Evolutionary conservation across 257 asterid species (phyloP).

Genomic region (Agastache rugosa): DNA sequence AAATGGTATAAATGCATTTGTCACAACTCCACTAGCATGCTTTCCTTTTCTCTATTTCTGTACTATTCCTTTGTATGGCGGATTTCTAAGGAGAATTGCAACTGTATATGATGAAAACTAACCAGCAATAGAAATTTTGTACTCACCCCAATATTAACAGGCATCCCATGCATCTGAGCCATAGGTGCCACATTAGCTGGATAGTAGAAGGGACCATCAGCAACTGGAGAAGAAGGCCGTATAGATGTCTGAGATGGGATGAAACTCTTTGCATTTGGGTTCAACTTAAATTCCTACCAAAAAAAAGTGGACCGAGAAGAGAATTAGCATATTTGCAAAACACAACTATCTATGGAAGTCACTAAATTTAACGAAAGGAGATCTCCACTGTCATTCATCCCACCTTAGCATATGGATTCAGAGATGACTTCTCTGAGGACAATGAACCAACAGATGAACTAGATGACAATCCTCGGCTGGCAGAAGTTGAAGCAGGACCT

Average conservation of each 20-base stretch:
- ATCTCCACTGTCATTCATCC: background rate
- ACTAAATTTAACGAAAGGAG: background rate
- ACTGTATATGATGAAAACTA: constrained; percentile 14
- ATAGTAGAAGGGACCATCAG: constrained; percentile 86
- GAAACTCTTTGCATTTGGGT: constrained; percentile 89
- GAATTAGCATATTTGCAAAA: constrained; percentile 24
- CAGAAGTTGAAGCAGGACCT: constrained; percentile 71
- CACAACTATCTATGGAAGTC: constrained; percentile 16
- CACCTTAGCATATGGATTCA: constrained; percentile 97
- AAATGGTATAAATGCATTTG: background rate
- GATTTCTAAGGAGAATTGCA: background rate
- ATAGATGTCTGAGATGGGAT: constrained; percentile 70
- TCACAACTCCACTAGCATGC: background rate
- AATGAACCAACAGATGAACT: constrained; percentile 86
- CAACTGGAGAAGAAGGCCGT: constrained; percentile 83
- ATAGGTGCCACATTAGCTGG: constrained; percentile 70
- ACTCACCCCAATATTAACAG: constrained; percentile 88
- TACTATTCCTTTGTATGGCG: background rate
- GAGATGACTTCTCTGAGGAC: constrained; percentile 84
- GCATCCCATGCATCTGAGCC: constrained; percentile 86
- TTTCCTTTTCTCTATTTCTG: background rate
- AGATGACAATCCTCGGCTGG: constrained; percentile 75
- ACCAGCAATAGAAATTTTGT: constrained; percentile 25
- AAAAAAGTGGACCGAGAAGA: constrained; percentile 25
- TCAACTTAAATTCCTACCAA: constrained; percentile 84